phyloP scores from a whole-genome alignment of 2,329 filamentous ascomycete species.

The Trichoderma arundinaceum region DNA sequence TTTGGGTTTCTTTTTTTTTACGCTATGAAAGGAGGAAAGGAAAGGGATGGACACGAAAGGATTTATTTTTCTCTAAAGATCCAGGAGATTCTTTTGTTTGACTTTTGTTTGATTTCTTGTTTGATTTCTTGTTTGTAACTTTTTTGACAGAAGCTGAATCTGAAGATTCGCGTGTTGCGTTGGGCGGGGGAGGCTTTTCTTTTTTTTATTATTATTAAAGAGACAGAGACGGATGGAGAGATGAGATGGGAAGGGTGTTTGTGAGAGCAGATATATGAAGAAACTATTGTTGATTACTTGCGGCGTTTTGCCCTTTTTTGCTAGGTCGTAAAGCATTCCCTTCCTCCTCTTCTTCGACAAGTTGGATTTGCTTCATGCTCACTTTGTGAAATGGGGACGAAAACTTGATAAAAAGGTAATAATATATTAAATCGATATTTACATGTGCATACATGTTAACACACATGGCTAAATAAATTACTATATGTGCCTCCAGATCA shows the following conservation, averaged over 20 bases:
- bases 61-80: neutral
- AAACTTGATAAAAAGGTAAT: neutral
- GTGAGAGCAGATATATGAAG: neutral
- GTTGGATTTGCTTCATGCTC: neutral
- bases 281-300: neutral
- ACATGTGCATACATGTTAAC: neutral
- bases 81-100: neutral
- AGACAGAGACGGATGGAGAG: neutral
- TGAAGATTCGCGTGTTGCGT: neutral
- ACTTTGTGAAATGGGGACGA: neutral
- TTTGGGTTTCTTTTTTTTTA: neutral
- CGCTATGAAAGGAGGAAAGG: slow-evolving; percentile 7
- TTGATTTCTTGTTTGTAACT: neutral
- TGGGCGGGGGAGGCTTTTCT: neutral
- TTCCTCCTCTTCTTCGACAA: neutral
- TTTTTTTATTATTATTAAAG: neutral
- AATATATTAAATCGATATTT: slow-evolving; percentile 17
- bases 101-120: neutral
- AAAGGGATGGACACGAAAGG: neutral
- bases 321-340: neutral
- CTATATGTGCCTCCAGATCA: slow-evolving; percentile 7
- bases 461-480: slow-evolving; percentile 18
- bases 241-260: neutral
- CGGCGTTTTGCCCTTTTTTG: neutral
- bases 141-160: neutral